phyloP scores from a whole-genome alignment of 2,329 filamentous ascomycete species.

The Epichloe uncinata region DNA sequence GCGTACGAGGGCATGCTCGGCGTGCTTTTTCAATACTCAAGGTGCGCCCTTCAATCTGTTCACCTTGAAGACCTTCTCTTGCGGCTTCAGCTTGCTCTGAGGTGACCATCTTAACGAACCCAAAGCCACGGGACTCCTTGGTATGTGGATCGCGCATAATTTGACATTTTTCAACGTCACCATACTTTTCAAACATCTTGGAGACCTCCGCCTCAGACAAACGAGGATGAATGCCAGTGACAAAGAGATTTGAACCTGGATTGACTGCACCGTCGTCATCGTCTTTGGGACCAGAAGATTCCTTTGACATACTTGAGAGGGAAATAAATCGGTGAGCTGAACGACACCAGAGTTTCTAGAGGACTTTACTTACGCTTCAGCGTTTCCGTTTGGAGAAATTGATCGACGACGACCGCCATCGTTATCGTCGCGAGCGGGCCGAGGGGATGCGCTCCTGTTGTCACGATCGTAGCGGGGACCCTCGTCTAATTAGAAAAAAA shows the following conservation, averaged over 20 bases:
- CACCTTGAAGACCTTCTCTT: slow-evolving; percentile 89
- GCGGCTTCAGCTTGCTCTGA: slow-evolving; percentile 92
- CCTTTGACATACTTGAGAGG: slow-evolving; percentile 32
- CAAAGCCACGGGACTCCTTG: slow-evolving; percentile 96
- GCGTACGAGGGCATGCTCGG: slow-evolving; percentile 84
- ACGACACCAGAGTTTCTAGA: background rate
- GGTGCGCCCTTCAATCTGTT: slow-evolving; percentile 87
- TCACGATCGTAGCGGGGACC: slow-evolving; percentile 53
- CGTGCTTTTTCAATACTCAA: slow-evolving; percentile 98
- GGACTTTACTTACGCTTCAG: slow-evolving; percentile 14
- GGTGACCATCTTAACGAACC: slow-evolving; percentile 98
- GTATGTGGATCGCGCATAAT: slow-evolving; percentile 99
- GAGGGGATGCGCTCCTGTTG: slow-evolving; percentile 52
- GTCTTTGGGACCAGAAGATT: slow-evolving; percentile 35
- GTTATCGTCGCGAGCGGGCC: slow-evolving; percentile 45
- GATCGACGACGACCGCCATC: slow-evolving; percentile 48
- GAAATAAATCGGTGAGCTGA: background rate
- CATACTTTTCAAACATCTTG: slow-evolving; percentile 96
- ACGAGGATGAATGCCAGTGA: slow-evolving; percentile 92
- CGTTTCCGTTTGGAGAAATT: slow-evolving; percentile 43
- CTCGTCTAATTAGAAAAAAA: slow-evolving; percentile 34
- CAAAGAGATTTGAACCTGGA: slow-evolving; percentile 95
- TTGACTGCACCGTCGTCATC: slow-evolving; percentile 77
- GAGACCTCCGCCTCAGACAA: slow-evolving; percentile 82
- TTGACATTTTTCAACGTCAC: slow-evolving; percentile 96